A percentile compares a stretch with the other conserved stretches of the same genome.
phyloP scores from a whole-genome alignment of 169 alveolate genomes.

The Eimeria sp. region DNA sequence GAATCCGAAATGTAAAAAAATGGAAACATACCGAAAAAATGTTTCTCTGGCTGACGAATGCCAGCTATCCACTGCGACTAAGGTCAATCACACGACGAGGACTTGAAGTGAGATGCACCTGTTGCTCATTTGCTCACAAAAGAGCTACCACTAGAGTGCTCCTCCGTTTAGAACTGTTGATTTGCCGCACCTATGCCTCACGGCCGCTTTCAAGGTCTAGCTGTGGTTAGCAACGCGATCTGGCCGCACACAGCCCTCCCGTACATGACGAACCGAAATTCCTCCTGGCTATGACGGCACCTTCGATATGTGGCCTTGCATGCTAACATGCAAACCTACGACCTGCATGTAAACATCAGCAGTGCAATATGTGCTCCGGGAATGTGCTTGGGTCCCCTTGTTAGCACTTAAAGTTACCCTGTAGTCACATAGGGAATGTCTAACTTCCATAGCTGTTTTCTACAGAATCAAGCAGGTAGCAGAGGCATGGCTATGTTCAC shows the following conservation, averaged over 20 bases:
- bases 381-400: background rate
- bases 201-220: background rate
- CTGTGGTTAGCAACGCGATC: background rate
- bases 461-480: background rate
- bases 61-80: background rate
- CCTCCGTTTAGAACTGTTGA: background rate
- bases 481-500: background rate
- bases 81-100: background rate
- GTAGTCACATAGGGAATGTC: background rate
- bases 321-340: background rate
- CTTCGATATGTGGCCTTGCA: background rate
- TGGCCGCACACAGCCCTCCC: background rate
- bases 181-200: background rate
- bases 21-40: background rate
- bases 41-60: background rate
- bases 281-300: background rate
- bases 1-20: background rate
- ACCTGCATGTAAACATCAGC: background rate
- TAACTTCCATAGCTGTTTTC: background rate
- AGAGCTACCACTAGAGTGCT: background rate
- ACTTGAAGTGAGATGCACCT: background rate
- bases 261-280: background rate
- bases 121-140: background rate
- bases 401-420: background rate
- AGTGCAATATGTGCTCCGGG: background rate